A percentile compares a stretch with the other conserved stretches of the same genome.
phyloP scores from a whole-genome alignment of 2,329 filamentous ascomycete species.

The Curvularia lunata region DNA sequence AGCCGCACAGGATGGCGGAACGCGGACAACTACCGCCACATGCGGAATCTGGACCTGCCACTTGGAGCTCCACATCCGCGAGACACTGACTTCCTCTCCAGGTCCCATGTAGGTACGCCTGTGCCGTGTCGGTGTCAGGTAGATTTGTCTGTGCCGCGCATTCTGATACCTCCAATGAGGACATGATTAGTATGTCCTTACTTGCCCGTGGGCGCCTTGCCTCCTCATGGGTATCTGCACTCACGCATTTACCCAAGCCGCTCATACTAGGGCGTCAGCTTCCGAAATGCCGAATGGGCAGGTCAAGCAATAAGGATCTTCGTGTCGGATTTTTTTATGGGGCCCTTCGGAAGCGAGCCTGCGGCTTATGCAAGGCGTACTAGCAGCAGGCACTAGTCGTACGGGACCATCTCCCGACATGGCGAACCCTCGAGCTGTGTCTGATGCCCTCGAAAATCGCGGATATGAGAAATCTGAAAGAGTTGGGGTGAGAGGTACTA shows the following conservation, averaged over 20 bases:
- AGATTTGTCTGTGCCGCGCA: background rate
- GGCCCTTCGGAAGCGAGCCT: constrained; percentile 7
- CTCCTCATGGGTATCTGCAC: constrained; percentile 1
- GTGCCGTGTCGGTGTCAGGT: background rate
- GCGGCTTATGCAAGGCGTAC: constrained; percentile 10
- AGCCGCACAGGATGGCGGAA: background rate
- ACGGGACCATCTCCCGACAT: constrained; percentile 7
- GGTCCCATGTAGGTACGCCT: too few species aligned
- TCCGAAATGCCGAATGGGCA: background rate
- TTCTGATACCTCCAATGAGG: background rate
- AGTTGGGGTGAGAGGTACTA: background rate
- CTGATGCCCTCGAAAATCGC: background rate
- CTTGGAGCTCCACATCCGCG: background rate
- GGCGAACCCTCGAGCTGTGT: constrained; percentile 4
- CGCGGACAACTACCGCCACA: background rate
- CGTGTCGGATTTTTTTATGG: constrained; percentile 12
- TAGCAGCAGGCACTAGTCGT: constrained; percentile 5
- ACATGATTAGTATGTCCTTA: background rate
- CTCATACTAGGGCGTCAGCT: background rate
- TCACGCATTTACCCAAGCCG: constrained; percentile 2
- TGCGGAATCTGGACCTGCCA: background rate
- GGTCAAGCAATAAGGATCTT: background rate
- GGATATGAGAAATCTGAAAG: constrained; percentile 4
- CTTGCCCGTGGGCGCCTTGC: background rate
- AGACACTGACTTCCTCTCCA: background rate